Evolutionary conservation across 2,329 filamentous ascomycete species (phyloP).

Genomic region (Alternaria metachromatica): DNA sequence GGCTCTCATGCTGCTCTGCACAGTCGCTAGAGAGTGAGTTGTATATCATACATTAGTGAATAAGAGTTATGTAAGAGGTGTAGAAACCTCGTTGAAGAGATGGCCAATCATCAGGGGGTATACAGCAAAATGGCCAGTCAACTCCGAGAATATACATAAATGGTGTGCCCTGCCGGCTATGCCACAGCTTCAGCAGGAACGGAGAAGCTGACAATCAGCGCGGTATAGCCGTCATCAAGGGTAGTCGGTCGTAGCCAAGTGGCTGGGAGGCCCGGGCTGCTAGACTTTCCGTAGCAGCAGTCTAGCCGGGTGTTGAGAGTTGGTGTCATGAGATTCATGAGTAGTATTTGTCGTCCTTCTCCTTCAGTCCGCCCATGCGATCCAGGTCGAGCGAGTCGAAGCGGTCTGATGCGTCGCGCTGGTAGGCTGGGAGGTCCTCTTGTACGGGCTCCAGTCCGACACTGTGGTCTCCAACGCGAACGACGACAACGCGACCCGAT

Average conservation of each 20-base stretch:
- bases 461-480: constrained; percentile 85
- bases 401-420: constrained; percentile 76
- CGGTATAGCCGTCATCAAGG: constrained; percentile 43
- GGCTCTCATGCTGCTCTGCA: constrained; percentile 40
- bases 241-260: constrained; percentile 48
- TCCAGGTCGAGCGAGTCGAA: constrained; percentile 97
- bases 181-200: constrained; percentile 22
- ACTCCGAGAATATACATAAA: constrained; percentile 49
- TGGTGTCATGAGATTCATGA: constrained; percentile 24
- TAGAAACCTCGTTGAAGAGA: constrained; percentile 44
- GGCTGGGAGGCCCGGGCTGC: constrained; percentile 32
- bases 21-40: constrained; percentile 37
- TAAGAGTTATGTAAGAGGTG: constrained; percentile 51
- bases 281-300: constrained; percentile 17
- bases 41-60: constrained; percentile 52
- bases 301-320: constrained; percentile 24
- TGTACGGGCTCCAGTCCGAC: constrained; percentile 86
- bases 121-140: constrained; percentile 30
- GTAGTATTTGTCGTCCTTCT: constrained; percentile 72
- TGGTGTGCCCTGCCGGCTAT: constrained; percentile 21
- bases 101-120: constrained; percentile 30
- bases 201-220: constrained; percentile 33
- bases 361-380: constrained; percentile 90
- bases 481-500: constrained; percentile 88
- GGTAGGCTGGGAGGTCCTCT: constrained; percentile 85